Evolutionary conservation across 352 stramenopile genomes (phyloP).

Genomic region (Phytophthora citricola): DNA sequence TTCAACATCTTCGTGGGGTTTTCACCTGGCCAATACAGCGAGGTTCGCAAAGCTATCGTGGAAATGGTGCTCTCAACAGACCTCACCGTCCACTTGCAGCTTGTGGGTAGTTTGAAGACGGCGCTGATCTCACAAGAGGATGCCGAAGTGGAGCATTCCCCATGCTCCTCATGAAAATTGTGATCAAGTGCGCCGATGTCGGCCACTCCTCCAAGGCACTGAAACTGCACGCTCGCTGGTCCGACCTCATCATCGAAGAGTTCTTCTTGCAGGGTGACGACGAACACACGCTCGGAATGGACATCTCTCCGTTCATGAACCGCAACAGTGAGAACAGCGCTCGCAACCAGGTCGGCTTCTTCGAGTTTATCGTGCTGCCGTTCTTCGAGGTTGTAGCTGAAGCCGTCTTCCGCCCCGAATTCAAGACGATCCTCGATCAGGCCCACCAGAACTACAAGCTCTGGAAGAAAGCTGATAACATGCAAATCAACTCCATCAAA

Average conservation of each 20-base stretch:
- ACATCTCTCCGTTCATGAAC: conserved; percentile 94
- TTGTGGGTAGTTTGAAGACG: conserved; percentile 82
- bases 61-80: conserved; percentile 90
- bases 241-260: conserved; percentile 93
- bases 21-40: conserved; percentile 52
- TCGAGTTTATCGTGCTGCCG: conserved; percentile 87
- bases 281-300: conserved; percentile 88
- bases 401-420: conserved; percentile 76
- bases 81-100: conserved; percentile 79
- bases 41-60: conserved; percentile 85
- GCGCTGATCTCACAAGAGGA: conserved; percentile 82
- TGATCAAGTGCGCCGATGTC: conserved; percentile 93
- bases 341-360: conserved; percentile 87
- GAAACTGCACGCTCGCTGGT: conserved; percentile 88
- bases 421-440: conserved; percentile 84
- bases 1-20: conserved; percentile 85
- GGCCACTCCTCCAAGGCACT: conserved; percentile 91
- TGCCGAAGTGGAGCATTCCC: conserved; percentile 73
- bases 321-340: conserved; percentile 87
- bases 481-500: conserved; percentile 88
- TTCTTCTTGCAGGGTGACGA: conserved; percentile 96
- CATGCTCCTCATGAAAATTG: conserved; percentile 88
- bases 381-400: conserved; percentile 85
- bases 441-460: conserved; percentile 86
- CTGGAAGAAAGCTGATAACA: conserved; percentile 78